A percentile compares a stretch with the other conserved stretches of the same genome.
Evolutionary conservation across 140 eudicot genomes (phyloP).

Genomic region (Ambrosia hybrid): DNA sequence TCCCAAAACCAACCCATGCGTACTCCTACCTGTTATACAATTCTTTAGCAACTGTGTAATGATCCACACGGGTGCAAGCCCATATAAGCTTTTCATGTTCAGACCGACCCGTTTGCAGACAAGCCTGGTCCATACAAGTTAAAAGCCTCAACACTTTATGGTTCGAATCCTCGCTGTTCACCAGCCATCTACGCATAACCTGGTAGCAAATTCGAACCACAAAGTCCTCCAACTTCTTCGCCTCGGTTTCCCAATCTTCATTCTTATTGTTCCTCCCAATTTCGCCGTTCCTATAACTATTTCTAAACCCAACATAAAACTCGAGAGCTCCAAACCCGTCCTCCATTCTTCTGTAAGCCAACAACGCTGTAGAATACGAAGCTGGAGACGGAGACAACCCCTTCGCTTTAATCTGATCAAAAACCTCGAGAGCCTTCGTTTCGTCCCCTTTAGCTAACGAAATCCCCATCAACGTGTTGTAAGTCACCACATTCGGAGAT

Average conservation of each 20-base stretch:
- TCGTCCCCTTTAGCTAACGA: slow-evolving; percentile 60
- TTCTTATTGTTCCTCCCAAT: slow-evolving; percentile 39
- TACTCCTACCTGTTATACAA: slow-evolving; percentile 45
- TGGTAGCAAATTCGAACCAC: slow-evolving; percentile 73
- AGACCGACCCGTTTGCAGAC: slow-evolving; percentile 50
- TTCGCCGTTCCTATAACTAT: slow-evolving; percentile 50
- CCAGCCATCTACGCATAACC: slow-evolving; percentile 79
- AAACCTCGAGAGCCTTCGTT: slow-evolving; percentile 66
- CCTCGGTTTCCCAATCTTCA: slow-evolving; percentile 75
- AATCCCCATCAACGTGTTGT: slow-evolving; percentile 83
- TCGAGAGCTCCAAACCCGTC: slow-evolving; percentile 82
- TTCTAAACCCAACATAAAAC: slow-evolving; percentile 50
- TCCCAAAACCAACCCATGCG: too few species aligned
- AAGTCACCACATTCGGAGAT: slow-evolving; percentile 68
- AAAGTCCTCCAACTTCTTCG: slow-evolving; percentile 68
- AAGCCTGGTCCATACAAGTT: slow-evolving; percentile 69
- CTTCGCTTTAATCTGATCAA: slow-evolving; percentile 54
- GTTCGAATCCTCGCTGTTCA: slow-evolving; percentile 46
- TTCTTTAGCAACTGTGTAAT: slow-evolving; percentile 68
- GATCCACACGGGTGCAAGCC: slow-evolving; percentile 90
- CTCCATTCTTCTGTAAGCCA: slow-evolving; percentile 74
- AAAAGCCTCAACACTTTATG: slow-evolving; percentile 60
- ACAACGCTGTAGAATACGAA: slow-evolving; percentile 73
- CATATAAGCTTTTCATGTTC: slow-evolving; percentile 80
- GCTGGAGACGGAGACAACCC: slow-evolving; percentile 84